phyloP scores from a whole-genome alignment of 352 stramenopile genomes.

The Aphanomyces astaci region DNA sequence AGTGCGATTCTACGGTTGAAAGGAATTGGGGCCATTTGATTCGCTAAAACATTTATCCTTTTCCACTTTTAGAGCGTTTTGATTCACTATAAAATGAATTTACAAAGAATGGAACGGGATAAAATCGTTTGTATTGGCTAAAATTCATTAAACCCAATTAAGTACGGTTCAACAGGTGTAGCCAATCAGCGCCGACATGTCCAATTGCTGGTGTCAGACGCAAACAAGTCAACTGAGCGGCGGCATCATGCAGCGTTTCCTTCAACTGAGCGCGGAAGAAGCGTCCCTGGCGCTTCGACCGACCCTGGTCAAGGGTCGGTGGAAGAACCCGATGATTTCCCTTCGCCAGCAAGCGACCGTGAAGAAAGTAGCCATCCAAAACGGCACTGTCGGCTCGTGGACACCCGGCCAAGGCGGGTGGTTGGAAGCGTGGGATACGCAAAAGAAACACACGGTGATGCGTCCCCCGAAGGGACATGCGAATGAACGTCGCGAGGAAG shows the following conservation, averaged over 20 bases:
- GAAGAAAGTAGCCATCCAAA: conserved; percentile 71
- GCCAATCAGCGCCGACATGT: conserved; percentile 21
- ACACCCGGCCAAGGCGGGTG: conserved; percentile 71
- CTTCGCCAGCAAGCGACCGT: conserved; percentile 71
- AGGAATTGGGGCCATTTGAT: not conserved
- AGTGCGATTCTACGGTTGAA: conserved; percentile 16
- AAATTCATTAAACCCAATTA: conserved; percentile 12
- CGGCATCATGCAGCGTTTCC: conserved; percentile 51
- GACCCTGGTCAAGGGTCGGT: conserved; percentile 70
- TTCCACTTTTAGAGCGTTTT: no score
- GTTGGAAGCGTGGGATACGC: conserved; percentile 64
- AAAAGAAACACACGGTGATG: conserved; percentile 83
- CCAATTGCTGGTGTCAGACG: conserved; percentile 13
- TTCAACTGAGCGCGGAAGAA: conserved; percentile 60
- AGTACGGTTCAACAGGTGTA: conserved; percentile 17
- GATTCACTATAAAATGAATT: no score
- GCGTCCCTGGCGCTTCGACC: conserved; percentile 75
- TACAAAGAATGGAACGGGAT: no score
- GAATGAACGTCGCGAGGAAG: conserved; percentile 76
- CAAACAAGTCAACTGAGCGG: conserved; percentile 5
- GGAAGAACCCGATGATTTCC: conserved; percentile 74
- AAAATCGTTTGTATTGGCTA: conserved; percentile 27
- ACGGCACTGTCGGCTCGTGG: conserved; percentile 67
- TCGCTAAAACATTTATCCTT: not conserved
- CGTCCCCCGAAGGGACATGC: conserved; percentile 70